Percentiles rank a stretch among this genome's conserved stretches.
These are phyloP conservation scores for Trypanosomatidae sp. DNA, from an alignment of 208 protist species.

Conservation along the genomic window DNA sequence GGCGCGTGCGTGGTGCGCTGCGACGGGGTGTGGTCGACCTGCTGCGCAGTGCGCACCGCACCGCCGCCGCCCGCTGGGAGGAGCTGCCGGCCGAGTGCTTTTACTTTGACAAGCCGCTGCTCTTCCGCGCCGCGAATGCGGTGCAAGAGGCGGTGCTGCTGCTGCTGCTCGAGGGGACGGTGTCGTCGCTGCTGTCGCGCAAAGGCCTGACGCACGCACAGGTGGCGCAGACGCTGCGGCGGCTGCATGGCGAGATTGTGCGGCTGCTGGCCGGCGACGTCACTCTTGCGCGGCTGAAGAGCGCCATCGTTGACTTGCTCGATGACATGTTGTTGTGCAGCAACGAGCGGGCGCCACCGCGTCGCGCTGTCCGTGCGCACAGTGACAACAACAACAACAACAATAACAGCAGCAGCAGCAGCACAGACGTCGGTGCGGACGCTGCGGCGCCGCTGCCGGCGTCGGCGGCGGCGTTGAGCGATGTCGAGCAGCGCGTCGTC, in stretches of 20 bases:
- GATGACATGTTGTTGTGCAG: slow-evolving; percentile 5
- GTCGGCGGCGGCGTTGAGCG: slow-evolving; percentile 13
- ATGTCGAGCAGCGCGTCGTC: slow-evolving; percentile 26
- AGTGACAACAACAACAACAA: too few relatives aligned
- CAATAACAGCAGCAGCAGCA: too few relatives aligned
- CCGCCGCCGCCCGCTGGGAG: slow-evolving; percentile 43
- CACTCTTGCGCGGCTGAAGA: slow-evolving; percentile 45
- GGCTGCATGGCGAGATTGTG: slow-evolving; percentile 41
- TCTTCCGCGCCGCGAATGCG: slow-evolving; percentile 68
- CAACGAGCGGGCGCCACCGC: too few relatives aligned
- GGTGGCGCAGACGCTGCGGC: slow-evolving; percentile 21
- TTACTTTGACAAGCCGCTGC: slow-evolving; percentile 64
- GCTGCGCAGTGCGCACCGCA: slow-evolving; percentile 30
- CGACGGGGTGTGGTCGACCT: slow-evolving; percentile 38
- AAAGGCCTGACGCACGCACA: slow-evolving; percentile 16
- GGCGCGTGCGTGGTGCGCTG: slow-evolving; percentile 41
- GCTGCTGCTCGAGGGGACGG: slow-evolving; percentile 46
- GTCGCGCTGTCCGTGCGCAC: too few relatives aligned
- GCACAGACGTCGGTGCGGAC: neutral
- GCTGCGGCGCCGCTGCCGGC: slow-evolving; percentile 1
- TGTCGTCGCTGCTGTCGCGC: slow-evolving; percentile 42
- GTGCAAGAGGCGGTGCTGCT: slow-evolving; percentile 65
- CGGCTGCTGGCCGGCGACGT: slow-evolving; percentile 30
- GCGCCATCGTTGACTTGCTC: slow-evolving; percentile 21
- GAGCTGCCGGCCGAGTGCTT: slow-evolving; percentile 53